Conservation (phyloP, 495 filamentous ascomycete genomes). For the Hypomontagnella submonticulosa region DNA sequence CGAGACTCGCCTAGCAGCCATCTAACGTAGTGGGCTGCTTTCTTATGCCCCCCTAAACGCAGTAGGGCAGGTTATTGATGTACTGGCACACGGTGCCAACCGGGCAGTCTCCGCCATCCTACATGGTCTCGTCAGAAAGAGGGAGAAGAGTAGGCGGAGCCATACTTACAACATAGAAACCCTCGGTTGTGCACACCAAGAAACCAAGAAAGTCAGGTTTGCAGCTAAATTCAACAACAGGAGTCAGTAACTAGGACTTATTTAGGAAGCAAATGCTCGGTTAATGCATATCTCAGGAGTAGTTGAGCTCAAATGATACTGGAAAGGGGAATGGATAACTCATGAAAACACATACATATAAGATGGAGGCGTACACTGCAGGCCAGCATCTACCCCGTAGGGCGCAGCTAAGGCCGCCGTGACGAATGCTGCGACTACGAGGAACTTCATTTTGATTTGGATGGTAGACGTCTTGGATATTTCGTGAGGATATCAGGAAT, state of each 20-base stretch:
- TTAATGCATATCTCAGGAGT: too few species aligned
- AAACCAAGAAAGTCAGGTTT: conserved; percentile 43
- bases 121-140: conserved; percentile 14
- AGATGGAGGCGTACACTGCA: conserved; percentile 29
- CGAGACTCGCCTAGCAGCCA: not conserved
- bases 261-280: too few species aligned
- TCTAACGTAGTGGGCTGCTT: too few species aligned
- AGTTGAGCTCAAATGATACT: too few species aligned
- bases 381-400: not conserved
- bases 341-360: too few species aligned
- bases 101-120: conserved; percentile 43
- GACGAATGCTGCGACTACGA: conserved; percentile 17
- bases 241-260: too few species aligned
- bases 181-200: conserved; percentile 53
- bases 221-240: too few species aligned
- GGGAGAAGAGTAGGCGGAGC: not conserved
- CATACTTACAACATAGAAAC: conserved; percentile 49
- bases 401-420: conserved; percentile 31
- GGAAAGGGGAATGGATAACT: too few species aligned
- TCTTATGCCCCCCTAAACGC: conserved; percentile 12
- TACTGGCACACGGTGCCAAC: conserved; percentile 33
- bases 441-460: conserved; percentile 31
- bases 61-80: conserved; percentile 46
- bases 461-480: not conserved
- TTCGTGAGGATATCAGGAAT: conserved; percentile 5